Evolutionary conservation across 1,284 basidiomycete genomes (phyloP), one percentile per base, ranked within the genome.

Genomic region (Puccinia novopanici): DNA sequence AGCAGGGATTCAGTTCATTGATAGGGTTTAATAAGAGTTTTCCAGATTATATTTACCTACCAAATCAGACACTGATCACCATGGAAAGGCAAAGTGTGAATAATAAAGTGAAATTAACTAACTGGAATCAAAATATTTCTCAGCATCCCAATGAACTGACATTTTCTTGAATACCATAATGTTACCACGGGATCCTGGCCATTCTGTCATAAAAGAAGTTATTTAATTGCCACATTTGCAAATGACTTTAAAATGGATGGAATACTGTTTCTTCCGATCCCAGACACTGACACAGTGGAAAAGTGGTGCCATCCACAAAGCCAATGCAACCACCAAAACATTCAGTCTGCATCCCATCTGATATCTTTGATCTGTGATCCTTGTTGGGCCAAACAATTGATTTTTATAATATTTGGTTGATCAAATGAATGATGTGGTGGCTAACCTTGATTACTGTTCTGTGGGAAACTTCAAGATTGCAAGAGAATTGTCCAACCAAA

Each of bases 381-480:
- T 24, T 57, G 4, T 57, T 30, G 55, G 55, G 52, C 52, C 52
- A 54, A 5, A 54, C 15, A 5, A 54, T 8, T 6, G 9, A 57
- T 4, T 24, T 13, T 9, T 3, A n/a, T 9, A n/a, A 57, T 27
- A 57, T 5, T 27, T 27, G 22, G 19, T 67, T 67, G 34, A 67
- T 67, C 6, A 34, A 30, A 5, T 40, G 3, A 13, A 67, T 37
- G 17, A 67, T 34, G 6, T 34, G 6, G 17, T 34, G 34, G 10
- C 17, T 40, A 9, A 37, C 68, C n/a, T 54, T 65, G 17, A 77
- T 30, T 12, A 77, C 75, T 10, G 24, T 48, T 24, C 75, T 63
- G 9, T 52, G 61, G 15, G 27, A 30, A 61, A 77, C 52, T 9
- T 24, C 30, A 15, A 65, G 37, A n/a, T 54, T 77, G n/a, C 48